A percentile compares a stretch with the other conserved stretches of the same genome.
Evolutionary conservation across 352 stramenopile species (phyloP).

Genomic region (Phytophthora meadii): DNA sequence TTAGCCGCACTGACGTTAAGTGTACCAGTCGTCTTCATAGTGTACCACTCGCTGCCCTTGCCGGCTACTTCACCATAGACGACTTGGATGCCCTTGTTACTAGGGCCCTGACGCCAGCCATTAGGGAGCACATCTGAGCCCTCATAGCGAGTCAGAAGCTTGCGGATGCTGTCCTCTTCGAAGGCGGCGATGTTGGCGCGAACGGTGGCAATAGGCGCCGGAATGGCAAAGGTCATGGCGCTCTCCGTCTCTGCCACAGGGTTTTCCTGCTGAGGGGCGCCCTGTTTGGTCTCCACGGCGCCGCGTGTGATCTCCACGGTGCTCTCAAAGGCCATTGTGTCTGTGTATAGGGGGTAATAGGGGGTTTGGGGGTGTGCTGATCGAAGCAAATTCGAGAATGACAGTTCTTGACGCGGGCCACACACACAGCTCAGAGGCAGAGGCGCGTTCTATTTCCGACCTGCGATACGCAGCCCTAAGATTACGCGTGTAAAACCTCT

Average conservation of each 20-base stretch:
- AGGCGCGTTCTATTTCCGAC: conserved; percentile 19
- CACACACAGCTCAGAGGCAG: conserved; percentile 7
- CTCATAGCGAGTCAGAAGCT: conserved; percentile 61
- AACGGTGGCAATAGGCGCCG: conserved; percentile 56
- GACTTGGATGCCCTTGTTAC: conserved; percentile 77
- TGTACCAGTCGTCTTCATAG: conserved; percentile 74
- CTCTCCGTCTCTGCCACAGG: conserved; percentile 40
- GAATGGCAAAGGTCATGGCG: conserved; percentile 48
- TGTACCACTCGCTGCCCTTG: conserved; percentile 64
- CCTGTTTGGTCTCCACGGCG: conserved; percentile 47
- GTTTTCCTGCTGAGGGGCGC: conserved; percentile 39
- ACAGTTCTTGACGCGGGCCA: conserved; percentile 17
- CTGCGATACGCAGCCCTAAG: conserved; percentile 16
- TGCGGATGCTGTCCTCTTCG: conserved; percentile 62
- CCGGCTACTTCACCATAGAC: conserved; percentile 68
- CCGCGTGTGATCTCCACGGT: conserved; percentile 59
- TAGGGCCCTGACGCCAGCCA: conserved; percentile 71
- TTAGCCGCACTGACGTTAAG: conserved; percentile 63
- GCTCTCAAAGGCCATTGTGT: conserved; percentile 57
- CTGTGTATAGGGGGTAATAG: neutral
- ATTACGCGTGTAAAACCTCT: conserved; percentile 19
- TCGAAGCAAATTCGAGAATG: conserved; percentile 48
- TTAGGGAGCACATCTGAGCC: conserved; percentile 67
- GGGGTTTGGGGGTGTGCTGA: conserved; percentile 7
- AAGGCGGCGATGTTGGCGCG: conserved; percentile 57